phyloP scores from a whole-genome alignment of 164 flowering plant species.

The Nymphaea colorata region DNA sequence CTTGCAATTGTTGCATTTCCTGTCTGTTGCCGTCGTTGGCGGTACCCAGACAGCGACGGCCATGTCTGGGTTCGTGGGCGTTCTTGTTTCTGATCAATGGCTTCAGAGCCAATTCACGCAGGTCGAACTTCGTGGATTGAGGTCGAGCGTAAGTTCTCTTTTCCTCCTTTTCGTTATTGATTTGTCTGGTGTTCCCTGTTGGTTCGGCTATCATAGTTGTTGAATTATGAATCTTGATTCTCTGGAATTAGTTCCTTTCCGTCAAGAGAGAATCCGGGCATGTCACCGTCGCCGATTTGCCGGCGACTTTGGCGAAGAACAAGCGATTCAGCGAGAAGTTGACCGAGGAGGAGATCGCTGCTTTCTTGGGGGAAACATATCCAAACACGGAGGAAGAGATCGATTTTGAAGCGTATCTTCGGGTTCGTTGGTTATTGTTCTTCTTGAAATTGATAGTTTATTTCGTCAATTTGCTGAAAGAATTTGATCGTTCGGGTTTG shows the following conservation, averaged over 20 bases:
- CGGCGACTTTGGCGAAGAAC: slow-evolving; percentile 46
- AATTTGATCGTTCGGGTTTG: background rate
- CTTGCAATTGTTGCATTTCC: no score
- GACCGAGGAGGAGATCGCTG: slow-evolving; percentile 49
- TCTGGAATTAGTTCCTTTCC: slow-evolving; percentile 29
- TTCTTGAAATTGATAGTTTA: background rate
- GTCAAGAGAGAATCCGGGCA: slow-evolving; percentile 22
- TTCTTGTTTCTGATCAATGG: slow-evolving; percentile 67
- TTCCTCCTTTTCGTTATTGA: background rate
- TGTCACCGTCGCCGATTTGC: slow-evolving; percentile 51
- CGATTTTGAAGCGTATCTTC: slow-evolving; percentile 72
- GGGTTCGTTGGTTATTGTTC: slow-evolving; percentile 25
- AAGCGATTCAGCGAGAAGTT: slow-evolving; percentile 38
- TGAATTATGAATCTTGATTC: slow-evolving; percentile 1
- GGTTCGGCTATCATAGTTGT: background rate
- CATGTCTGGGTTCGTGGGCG: slow-evolving; percentile 63
- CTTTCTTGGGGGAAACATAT: slow-evolving; percentile 31
- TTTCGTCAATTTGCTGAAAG: background rate
- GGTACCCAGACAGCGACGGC: slow-evolving; percentile 6
- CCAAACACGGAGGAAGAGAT: slow-evolving; percentile 38
- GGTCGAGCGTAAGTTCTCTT: slow-evolving; percentile 36
- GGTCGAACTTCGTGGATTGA: slow-evolving; percentile 57
- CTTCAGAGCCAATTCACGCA: slow-evolving; percentile 78
- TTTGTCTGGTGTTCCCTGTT: background rate
- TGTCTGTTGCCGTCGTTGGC: slow-evolving; percentile 1